Conservation (phyloP, 129 eudicot genomes). For the Sambucus nigra region DNA sequence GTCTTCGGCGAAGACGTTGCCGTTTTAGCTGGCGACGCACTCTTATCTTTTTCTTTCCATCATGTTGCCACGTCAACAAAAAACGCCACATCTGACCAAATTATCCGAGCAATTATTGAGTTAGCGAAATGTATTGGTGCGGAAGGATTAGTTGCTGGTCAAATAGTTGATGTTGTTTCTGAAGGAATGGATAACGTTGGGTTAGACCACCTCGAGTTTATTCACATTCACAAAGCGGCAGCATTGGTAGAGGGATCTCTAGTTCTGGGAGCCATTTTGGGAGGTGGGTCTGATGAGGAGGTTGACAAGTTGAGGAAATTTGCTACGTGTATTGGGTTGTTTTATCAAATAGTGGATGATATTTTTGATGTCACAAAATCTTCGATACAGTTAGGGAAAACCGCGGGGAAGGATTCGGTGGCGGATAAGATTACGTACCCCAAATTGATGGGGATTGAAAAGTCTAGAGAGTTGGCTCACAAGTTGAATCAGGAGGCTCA, state of each 20-base stretch:
- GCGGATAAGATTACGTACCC: slow-evolving; percentile 44
- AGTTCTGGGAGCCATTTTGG: slow-evolving; percentile 47
- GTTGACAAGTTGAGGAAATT: slow-evolving; percentile 34
- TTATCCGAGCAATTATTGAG: slow-evolving; percentile 25
- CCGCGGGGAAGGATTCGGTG: too few species aligned
- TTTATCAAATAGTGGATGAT: too few species aligned
- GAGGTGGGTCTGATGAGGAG: slow-evolving; percentile 42
- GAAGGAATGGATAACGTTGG: slow-evolving; percentile 33
- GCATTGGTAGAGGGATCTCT: slow-evolving; percentile 47
- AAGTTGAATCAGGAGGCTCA: slow-evolving; percentile 42
- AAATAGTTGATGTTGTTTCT: slow-evolving; percentile 40
- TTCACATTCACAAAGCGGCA: slow-evolving; percentile 53
- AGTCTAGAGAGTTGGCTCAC: slow-evolving; percentile 44
- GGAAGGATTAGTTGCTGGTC: too few species aligned
- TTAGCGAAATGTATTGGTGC: slow-evolving; percentile 47
- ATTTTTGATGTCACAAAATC: too few species aligned
- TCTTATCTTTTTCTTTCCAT: slow-evolving; percentile 38
- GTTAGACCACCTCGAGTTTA: slow-evolving; percentile 34
- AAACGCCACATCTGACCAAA: slow-evolving; percentile 15
- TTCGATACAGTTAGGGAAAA: too few species aligned
- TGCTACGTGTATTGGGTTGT: slow-evolving; percentile 43
- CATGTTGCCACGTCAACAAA: slow-evolving; percentile 27
- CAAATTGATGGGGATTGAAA: slow-evolving; percentile 47
- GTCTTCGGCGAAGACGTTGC: slow-evolving; percentile 45
- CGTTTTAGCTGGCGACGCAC: slow-evolving; percentile 41